Evolutionary conservation across 768 basidiomycete genomes (phyloP), one percentile per base, ranked within the genome.

Genomic region (Naganishia vishniacii): DNA sequence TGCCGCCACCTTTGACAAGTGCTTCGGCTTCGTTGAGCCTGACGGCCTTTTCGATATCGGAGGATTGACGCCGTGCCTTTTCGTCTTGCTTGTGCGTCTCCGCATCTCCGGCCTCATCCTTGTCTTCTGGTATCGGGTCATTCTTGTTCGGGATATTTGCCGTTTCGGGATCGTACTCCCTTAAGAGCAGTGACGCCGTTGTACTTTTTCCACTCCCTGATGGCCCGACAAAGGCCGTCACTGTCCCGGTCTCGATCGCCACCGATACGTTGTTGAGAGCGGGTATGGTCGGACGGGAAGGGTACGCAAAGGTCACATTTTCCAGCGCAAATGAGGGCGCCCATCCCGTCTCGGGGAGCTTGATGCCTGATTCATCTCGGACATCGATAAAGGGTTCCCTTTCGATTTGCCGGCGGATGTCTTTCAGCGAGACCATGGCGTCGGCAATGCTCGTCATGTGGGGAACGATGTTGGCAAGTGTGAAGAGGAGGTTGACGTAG

Each of bases 221-320:
- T 0, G 77, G 77, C 28, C 81, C 81, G 0, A 81, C 81, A n/a
- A 81, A 73, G 7, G 81, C 81, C 4, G 79, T 77, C 29, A 58
- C 32, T 29, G 72, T 64, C 13, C 77, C 75, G 46, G 73, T 72
- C 12, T 68, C 65, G 70, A 77, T 20, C 42, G 62, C 2, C 68
- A 72, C 13, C 68, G 69, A 34, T 12, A 64, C 51, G 42, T 82
- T 84, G 74, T 88, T 88, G 68, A 92, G 82, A n/a, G 95, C 83
- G 0, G 83, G 82, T 53, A 97, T 16, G 84, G 84, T 4, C 82
- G 69, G 16, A 71, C 72, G 34, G 78, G 72, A 88, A 2, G 91
- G 91, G 74, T 95, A 94, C 73, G 81, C 84, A 81, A 97, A 94
- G 62, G 82, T 81, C 71, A 94, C 82, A 67, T 86, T 77, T 46